Percentiles rank a stretch among this genome's conserved stretches.
Evolutionary conservation across 768 basidiomycete genomes (phyloP).

Genomic region (Chalciporus pseudorubinellus): DNA sequence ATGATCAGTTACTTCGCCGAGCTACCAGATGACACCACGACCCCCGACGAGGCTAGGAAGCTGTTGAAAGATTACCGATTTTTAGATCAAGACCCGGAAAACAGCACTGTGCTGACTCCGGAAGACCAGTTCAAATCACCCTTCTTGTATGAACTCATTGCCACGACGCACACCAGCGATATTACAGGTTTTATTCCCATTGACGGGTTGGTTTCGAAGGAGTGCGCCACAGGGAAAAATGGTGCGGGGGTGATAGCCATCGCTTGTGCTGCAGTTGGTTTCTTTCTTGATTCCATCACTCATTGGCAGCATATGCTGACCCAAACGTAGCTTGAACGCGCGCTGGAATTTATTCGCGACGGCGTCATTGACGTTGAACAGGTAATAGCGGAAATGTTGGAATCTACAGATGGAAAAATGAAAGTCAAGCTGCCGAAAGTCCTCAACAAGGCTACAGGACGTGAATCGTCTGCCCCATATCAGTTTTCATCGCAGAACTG

Average conservation of each 20-base stretch:
- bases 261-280: slow-evolving; percentile 2
- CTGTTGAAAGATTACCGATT: background rate
- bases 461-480: background rate
- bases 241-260: slow-evolving; percentile 2
- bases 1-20: slow-evolving; percentile 6
- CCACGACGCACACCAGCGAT: slow-evolving; percentile 1
- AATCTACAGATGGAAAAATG: background rate
- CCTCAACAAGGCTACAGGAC: slow-evolving; percentile 6
- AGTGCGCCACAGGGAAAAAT: background rate
- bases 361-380: background rate
- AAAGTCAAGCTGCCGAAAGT: slow-evolving; percentile 4
- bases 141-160: slow-evolving; percentile 4
- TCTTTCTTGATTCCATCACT: background rate
- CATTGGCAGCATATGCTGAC: background rate
- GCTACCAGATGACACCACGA: background rate
- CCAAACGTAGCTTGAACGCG: too few relatives aligned
- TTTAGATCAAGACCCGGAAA: slow-evolving; percentile 3
- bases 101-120: background rate
- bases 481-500: background rate
- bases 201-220: background rate
- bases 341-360: background rate
- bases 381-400: background rate
- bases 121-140: background rate
- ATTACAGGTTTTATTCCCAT: background rate
- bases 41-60: too few relatives aligned